Evolutionary conservation across 2,329 filamentous ascomycete species (phyloP).

Genomic region (Mycogone perniciosa): DNA sequence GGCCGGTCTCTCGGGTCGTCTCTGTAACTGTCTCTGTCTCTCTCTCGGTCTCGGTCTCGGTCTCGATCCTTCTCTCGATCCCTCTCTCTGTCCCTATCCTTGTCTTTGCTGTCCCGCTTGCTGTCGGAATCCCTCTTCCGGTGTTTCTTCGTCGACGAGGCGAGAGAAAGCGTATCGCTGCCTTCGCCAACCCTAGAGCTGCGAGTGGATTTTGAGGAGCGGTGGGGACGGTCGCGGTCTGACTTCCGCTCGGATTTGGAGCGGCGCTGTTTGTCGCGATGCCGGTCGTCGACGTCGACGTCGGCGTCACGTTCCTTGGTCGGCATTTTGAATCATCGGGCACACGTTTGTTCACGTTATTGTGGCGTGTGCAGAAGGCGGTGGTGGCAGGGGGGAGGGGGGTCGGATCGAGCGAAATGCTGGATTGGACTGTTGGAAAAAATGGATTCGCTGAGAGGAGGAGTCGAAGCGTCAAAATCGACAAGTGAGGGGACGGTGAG

Average conservation of each 20-base stretch:
- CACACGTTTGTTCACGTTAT: background rate
- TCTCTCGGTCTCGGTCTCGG: conserved; percentile 27
- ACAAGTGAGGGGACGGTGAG: conserved; percentile 10
- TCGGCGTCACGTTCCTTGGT: conserved; percentile 38
- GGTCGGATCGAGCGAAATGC: background rate
- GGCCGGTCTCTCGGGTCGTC: conserved; percentile 20
- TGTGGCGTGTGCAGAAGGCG: background rate
- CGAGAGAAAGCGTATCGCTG: conserved; percentile 35
- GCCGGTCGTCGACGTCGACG: conserved; percentile 28
- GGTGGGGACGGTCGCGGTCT: conserved; percentile 27
- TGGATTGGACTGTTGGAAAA: background rate
- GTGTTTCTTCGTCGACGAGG: conserved; percentile 30
- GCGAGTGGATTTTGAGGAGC: conserved; percentile 31
- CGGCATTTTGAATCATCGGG: conserved; percentile 33
- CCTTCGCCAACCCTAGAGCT: conserved; percentile 35
- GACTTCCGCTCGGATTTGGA: conserved; percentile 34
- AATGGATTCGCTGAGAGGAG: no score
- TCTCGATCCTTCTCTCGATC: conserved; percentile 29
- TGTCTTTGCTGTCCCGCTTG: conserved; percentile 1
- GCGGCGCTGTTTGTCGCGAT: conserved; percentile 35
- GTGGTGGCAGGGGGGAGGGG: background rate
- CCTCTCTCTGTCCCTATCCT: conserved; percentile 29
- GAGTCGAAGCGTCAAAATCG: background rate
- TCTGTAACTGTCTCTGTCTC: conserved; percentile 29
- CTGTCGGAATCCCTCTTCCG: conserved; percentile 23